Evolutionary conservation across 2,329 filamentous ascomycete species (phyloP), one percentile per base, ranked within the genome.

Genomic region (Lanzia echinophila): DNA sequence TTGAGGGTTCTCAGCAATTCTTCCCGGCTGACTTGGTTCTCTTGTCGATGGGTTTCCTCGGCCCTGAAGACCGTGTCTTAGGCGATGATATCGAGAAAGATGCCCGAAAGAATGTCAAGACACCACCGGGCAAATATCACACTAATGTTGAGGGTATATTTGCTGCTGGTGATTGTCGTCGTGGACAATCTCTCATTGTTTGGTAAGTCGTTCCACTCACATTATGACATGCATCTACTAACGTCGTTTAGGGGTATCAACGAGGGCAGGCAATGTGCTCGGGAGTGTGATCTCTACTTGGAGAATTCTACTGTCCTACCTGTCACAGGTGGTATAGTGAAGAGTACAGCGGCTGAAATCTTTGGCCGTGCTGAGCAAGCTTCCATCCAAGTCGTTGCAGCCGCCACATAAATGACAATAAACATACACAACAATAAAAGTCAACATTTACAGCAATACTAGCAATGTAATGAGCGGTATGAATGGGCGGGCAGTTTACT

Each of bases 41-140:
- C 43, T 78, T 97, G 47, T 95, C 92, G 49, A 96, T 97, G 92
- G 92, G 92, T 68, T 97, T 97, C 86, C 75, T 96, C 59, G 92
- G 92, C 10, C 91, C 91, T 6, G 92, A 97, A 74, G 88, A 88
- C 62, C 87, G 89, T 61, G 84, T 95, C 38, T 79, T 96, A 39
- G 90, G 88, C 48, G 85, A 90, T n/a, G 81, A 87, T 39, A 86
- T 97, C 59, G 91, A 96, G 74, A 90, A 90, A 71, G 92, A 97
- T 69, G 79, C 82, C 50, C 85, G 92, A 67, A 96, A 95, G 82
- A 97, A 96, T 71, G 86, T 96, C 74, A 96, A 96, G 84, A 96
- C 92, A 8, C 78, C 90, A 31, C 79, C 86, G 50, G 90, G 90
- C 63, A 86, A 91, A 68, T 96, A 96, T 73, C 81, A 81, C 66